A percentile compares a stretch with the other conserved stretches of the same genome.
Evolutionary conservation across 129 eudicot species (phyloP).

Genomic region (Arctium lappa): DNA sequence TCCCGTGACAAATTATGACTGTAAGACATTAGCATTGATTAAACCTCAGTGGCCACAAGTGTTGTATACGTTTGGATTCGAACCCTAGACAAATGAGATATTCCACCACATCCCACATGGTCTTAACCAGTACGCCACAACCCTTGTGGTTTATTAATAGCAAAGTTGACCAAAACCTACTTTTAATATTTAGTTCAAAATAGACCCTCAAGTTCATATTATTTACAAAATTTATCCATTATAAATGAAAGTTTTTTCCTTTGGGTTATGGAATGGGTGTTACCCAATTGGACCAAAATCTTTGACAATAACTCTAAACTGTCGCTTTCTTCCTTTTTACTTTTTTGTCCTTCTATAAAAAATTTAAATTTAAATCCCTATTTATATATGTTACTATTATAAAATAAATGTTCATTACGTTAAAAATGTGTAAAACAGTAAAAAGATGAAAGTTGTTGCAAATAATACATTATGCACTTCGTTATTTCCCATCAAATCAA

Average conservation of each 20-base stretch:
- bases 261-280: background rate
- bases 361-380: background rate
- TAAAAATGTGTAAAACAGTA: background rate
- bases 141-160: background rate
- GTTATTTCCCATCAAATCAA: background rate
- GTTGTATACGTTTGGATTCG: too few species aligned
- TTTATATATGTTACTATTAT: background rate
- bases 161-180: background rate
- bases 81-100: too few species aligned
- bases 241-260: background rate
- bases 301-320: background rate
- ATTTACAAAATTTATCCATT: background rate
- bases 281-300: slow-evolving; percentile 11
- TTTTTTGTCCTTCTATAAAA: slow-evolving; percentile 1
- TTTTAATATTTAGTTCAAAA: background rate
- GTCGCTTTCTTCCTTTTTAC: background rate
- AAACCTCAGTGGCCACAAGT: too few species aligned
- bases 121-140: too few species aligned
- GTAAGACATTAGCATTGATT: too few species aligned
- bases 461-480: background rate
- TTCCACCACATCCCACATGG: too few species aligned
- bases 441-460: background rate
- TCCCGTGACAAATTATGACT: too few species aligned
- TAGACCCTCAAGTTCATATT: background rate
- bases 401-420: background rate